Conservation (phyloP, 1,284 basidiomycete genomes). For the Ganoderma lingzhi region DNA sequence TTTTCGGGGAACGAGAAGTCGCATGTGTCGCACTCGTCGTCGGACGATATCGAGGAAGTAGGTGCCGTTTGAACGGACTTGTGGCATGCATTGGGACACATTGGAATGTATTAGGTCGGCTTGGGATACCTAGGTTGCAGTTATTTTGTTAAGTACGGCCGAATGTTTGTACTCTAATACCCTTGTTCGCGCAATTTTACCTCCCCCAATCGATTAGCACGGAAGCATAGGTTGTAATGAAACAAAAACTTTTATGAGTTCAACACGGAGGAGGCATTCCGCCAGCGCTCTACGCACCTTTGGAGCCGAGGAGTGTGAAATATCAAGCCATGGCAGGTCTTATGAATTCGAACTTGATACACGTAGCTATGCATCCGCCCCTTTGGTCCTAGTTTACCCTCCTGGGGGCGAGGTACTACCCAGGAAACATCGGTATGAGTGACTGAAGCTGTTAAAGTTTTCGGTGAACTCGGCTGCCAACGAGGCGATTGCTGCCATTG, state of each 20-base stretch:
- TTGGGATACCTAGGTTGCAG: background rate
- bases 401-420: background rate
- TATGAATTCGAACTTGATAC: background rate
- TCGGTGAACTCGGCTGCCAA: background rate
- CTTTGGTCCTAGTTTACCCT: background rate
- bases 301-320: background rate
- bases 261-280: background rate
- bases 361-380: too few relatives aligned
- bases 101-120: too few relatives aligned
- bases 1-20: conserved; percentile 2
- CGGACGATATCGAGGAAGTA: background rate
- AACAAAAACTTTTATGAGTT: background rate
- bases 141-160: background rate
- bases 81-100: background rate
- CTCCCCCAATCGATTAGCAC: background rate
- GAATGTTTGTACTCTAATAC: background rate
- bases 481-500: too few relatives aligned
- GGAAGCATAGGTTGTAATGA: background rate
- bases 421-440: background rate
- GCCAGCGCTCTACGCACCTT: background rate
- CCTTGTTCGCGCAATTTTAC: background rate
- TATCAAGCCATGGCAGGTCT: background rate
- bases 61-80: background rate
- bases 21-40: background rate
- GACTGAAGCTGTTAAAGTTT: background rate